Percentiles rank a stretch among this genome's conserved stretches.
phyloP scores from a whole-genome alignment of 768 basidiomycete species.

The Boletus patriciae region DNA sequence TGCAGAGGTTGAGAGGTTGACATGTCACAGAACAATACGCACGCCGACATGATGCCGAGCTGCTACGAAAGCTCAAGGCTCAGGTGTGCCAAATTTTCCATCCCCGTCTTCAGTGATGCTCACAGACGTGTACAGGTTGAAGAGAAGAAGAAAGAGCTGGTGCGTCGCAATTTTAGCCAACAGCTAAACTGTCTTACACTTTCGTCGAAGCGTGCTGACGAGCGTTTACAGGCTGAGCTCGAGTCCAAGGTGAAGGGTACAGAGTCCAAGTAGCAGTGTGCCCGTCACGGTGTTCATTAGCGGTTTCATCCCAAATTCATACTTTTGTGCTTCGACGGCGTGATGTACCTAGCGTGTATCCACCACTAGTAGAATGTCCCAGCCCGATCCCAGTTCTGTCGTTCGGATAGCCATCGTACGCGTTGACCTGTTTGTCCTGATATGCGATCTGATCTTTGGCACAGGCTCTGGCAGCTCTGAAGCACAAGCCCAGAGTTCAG shows the following conservation, averaged over 20 bases:
- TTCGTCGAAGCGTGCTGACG: conserved; percentile 13
- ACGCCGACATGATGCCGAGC: conserved; percentile 55
- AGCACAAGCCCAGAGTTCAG: conserved; percentile 26
- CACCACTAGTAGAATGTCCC: conserved; percentile 5
- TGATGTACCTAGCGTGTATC: neutral
- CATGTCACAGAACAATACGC: conserved; percentile 57
- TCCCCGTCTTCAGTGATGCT: neutral
- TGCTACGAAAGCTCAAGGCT: conserved; percentile 57
- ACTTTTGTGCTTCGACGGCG: neutral
- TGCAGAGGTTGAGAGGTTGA: conserved; percentile 1
- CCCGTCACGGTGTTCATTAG: conserved; percentile 2
- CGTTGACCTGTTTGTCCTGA: neutral
- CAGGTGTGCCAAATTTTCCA: conserved; percentile 41
- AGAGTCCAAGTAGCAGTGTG: conserved; percentile 23
- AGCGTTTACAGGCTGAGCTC: conserved; percentile 27
- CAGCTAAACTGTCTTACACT: conserved; percentile 14
- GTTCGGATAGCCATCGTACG: conserved; percentile 28
- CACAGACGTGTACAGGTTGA: conserved; percentile 24
- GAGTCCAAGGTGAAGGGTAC: conserved; percentile 28
- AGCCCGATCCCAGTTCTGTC: conserved; percentile 12
- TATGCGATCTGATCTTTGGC: neutral
- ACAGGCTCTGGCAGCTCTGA: conserved; percentile 27
- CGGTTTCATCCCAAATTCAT: neutral
- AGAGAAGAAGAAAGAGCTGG: conserved; percentile 33
- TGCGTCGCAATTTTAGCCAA: conserved; percentile 21